Evolutionary conservation across 2,329 filamentous ascomycete species (phyloP).

Genomic region (Colletotrichum karsti): DNA sequence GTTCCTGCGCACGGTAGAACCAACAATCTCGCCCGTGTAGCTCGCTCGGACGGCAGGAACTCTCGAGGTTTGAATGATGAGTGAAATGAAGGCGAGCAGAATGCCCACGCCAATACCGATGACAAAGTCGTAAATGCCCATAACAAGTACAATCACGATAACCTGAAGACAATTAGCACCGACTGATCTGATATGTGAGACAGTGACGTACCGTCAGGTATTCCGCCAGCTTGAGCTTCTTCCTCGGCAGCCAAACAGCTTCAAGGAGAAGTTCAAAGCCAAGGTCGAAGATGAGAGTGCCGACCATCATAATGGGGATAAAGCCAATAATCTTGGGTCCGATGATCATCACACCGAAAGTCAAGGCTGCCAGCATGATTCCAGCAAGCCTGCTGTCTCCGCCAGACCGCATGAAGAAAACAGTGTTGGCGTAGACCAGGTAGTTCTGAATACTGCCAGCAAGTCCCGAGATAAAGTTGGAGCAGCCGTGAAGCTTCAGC

Average conservation of each 20-base stretch:
- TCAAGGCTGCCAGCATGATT: constrained; percentile 82
- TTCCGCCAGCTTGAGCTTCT: constrained; percentile 86
- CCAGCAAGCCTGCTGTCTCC: constrained; percentile 89
- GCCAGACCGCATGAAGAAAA: constrained; percentile 95
- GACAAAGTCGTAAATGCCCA: constrained; percentile 98
- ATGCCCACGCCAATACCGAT: constrained; percentile 93
- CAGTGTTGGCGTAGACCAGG: constrained; percentile 94
- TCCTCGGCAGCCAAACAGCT: constrained; percentile 87
- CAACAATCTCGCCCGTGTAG: constrained; percentile 89
- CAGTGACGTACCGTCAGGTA: constrained; percentile 76
- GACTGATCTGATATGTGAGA: neutral
- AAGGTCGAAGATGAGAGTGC: constrained; percentile 91
- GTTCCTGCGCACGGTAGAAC: constrained; percentile 91
- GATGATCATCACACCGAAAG: constrained; percentile 82
- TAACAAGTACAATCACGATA: constrained; percentile 88
- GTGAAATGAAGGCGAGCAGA: constrained; percentile 87
- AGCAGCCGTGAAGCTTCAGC: constrained; percentile 90
- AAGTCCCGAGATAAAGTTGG: constrained; percentile 88
- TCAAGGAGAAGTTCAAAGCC: constrained; percentile 92
- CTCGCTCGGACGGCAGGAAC: constrained; percentile 88
- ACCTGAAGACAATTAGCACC: constrained; percentile 60
- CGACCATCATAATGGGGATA: constrained; percentile 97
- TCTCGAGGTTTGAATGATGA: constrained; percentile 90
- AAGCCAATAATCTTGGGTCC: constrained; percentile 91
- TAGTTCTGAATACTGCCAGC: constrained; percentile 95